Evolutionary conservation across 306 rosid genomes (phyloP), one percentile per base, ranked within the genome.

Genomic region (Rosa chinensis): DNA sequence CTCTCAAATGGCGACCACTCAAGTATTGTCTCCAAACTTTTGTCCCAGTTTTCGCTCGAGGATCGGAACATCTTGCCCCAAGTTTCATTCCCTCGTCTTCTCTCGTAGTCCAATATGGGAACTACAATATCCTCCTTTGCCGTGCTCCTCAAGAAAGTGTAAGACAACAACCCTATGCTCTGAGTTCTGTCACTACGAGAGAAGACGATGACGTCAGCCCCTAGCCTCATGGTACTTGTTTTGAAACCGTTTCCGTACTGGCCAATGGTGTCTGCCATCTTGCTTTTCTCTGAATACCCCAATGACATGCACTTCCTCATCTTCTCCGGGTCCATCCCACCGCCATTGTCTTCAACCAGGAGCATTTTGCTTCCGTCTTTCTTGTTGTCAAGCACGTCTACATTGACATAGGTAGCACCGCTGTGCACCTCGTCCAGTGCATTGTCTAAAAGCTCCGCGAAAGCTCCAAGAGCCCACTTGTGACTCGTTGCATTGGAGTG

Each of bases 381-480:
- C 86, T 86, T 91, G 86, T 82, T 93, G 73, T 82, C 74, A 66
- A 86, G 76, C 97, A 91, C 89, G 79, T 93, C 98, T 74, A 95
- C 80, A 69, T 88, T 91, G 71, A 88, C 99, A 89, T 85, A 84
- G 64, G 97, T 91, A 72, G 99, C 97, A 61, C 99, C 99, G 76
- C 79, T 83, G 85, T 92, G 87, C 66, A 95, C 94, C 94, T 95
- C 97, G 28, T 95, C 99, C 85, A 95, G 81, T 37, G 98, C 81
- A 73, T 95, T 95, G 85, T 95, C 99, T 84, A 95, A 79, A 78
- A 95, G 97, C 91, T 95, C 98, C 0, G 99, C 98, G 82, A 95
- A 93, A 83, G 99, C 99, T 90, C 99, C 99, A 72, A 95, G 99
- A 53, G 97, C 96, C 99, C 99, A 93, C 84, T 95, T 95, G 78